Conservation (phyloP, 495 filamentous ascomycete species). For the Alectoria sarmentosa region DNA sequence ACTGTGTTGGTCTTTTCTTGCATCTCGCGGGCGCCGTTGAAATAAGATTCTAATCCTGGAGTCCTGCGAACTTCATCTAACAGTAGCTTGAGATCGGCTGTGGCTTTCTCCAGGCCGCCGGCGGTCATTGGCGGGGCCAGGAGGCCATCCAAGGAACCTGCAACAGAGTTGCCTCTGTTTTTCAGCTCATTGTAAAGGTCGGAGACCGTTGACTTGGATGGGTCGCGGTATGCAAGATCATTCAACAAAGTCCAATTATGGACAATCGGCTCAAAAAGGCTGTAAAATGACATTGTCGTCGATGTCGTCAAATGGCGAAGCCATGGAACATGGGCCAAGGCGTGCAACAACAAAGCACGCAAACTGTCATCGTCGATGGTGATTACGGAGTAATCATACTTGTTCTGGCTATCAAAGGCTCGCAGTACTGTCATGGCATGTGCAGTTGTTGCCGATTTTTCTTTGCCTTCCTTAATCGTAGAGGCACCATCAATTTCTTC, state of each 20-base stretch:
- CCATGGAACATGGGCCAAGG: not conserved
- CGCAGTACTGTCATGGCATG: not conserved
- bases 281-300: not conserved
- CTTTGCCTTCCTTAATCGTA: not conserved
- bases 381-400: not conserved
- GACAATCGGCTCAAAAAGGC: not conserved
- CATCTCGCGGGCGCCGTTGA: slow-evolving; percentile 1
- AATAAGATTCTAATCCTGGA: not conserved
- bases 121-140: not conserved
- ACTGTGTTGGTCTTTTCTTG: slow-evolving; percentile 14
- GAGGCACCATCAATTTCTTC: not conserved
- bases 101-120: not conserved
- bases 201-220: not conserved
- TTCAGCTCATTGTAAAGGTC: not conserved
- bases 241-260: not conserved
- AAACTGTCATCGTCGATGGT: not conserved
- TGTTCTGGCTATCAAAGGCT: not conserved
- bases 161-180: not conserved
- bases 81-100: not conserved
- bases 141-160: too few species aligned
- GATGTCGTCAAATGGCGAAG: not conserved
- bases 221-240: not conserved
- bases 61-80: not conserved
- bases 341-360: not conserved
- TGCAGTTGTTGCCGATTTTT: not conserved